Evolutionary conservation across 257 asterid species (phyloP), one percentile per base, ranked within the genome.

Genomic region (Nicotiana noctiflora): DNA sequence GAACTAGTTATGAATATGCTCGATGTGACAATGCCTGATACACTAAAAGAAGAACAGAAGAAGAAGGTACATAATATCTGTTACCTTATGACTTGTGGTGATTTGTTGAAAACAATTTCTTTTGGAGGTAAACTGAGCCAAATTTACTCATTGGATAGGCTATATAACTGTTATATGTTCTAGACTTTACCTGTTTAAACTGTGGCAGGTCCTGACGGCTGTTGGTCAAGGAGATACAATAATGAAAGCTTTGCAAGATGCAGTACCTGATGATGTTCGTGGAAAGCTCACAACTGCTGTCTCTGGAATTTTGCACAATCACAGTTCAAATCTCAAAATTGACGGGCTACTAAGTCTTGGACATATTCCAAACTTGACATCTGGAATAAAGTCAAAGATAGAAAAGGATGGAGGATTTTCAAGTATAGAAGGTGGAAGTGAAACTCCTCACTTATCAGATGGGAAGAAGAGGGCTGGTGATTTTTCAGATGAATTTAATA

Each of bases 241-340:
- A 80, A 81, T 96, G 83, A 90, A 90, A 81, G 99, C 98, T 86
- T 88, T 96, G 92, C 92, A 96, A 89, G 97, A 88, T 90, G 98
- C 98, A 79, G 98, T 96, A 76, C 99, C 99, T 59, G 98, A 91
- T 83, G 97, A 90, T 85, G 98, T 93, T 84, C 93, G 98, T 40
- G 99, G 81, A 84, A 91, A 92, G 86, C 93, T 96, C 81, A 94
- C 96, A 40, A 81, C 84, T 82, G 87, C 94, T 78, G 94, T 92
- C 72, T 89, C 97, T 74, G 93, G 88, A 64, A 90, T 94, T 83
- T 77, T 95, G 86, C 90, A 88, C 79, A 88, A 80, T 80, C 91
- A 79, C 59, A 87, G 86, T 21, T 84, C 96, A 77, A 85, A 92
- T 86, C 61, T 91, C 76, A 93, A 91, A 81, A 52, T 91, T 74